Percentiles rank a stretch among this genome's conserved stretches.
Conservation (phyloP, 2,329 filamentous ascomycete species). For the Westerdykella ornata region DNA sequence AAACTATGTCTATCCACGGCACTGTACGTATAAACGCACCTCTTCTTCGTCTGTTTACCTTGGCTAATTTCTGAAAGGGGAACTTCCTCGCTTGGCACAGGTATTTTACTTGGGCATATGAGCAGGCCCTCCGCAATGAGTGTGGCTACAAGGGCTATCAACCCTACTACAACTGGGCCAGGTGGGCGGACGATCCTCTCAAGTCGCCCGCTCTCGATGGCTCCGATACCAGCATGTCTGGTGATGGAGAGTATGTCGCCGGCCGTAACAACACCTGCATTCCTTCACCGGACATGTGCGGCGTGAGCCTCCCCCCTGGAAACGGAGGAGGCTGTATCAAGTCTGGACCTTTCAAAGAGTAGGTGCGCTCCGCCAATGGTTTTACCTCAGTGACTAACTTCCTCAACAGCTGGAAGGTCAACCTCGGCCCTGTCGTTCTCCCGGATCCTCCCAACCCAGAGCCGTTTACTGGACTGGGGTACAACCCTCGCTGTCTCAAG, state of each 20-base stretch:
- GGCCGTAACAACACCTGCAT: conserved; percentile 27
- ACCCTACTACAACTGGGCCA: conserved; percentile 50
- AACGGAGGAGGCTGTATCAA: conserved; percentile 51
- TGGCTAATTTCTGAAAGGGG: conserved; percentile 12
- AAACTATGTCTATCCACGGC: conserved; percentile 31
- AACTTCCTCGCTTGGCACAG: conserved; percentile 40
- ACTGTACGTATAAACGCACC: conserved; percentile 17
- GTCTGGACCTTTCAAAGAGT: conserved; percentile 48
- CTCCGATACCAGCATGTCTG: conserved; percentile 42
- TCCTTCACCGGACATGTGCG: conserved; percentile 15
- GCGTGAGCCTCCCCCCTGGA: conserved; percentile 43
- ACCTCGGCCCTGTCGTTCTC: conserved; percentile 45
- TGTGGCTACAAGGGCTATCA: conserved; percentile 40
- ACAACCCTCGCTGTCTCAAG: conserved; percentile 36
- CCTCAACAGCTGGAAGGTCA: conserved; percentile 30
- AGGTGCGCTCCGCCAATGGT: conserved; percentile 3
- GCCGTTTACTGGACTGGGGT: conserved; percentile 20
- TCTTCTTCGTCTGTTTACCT: background rate
- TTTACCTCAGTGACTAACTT: conserved; percentile 1
- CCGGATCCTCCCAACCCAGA: conserved; percentile 25
- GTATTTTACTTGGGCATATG: conserved; percentile 40
- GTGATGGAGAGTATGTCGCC: conserved; percentile 40
- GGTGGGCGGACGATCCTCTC: conserved; percentile 39
- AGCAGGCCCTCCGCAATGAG: conserved; percentile 38
- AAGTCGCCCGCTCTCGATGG: conserved; percentile 53